Conservation (phyloP, 306 rosid species). For the Alnus glutinosa region DNA sequence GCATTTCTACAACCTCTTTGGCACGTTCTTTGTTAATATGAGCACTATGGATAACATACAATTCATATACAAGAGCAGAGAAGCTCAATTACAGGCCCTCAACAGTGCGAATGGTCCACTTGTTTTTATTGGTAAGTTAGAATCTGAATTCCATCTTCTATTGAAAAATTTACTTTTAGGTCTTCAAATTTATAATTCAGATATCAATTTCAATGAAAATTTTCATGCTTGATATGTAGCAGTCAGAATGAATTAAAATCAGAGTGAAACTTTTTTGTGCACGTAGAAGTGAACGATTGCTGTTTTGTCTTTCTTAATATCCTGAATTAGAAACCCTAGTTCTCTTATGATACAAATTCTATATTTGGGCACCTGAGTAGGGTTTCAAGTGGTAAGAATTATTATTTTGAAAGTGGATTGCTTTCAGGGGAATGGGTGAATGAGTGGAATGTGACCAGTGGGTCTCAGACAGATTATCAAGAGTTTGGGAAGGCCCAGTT, state of each 20-base stretch:
- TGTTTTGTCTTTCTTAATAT: neutral
- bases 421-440: slow-evolving; percentile 60
- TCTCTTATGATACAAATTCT: neutral
- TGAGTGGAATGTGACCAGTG: slow-evolving; percentile 54
- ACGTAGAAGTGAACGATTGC: neutral
- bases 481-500: slow-evolving; percentile 76
- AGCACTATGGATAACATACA: slow-evolving; percentile 65
- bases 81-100: slow-evolving; percentile 65
- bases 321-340: neutral
- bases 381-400: neutral
- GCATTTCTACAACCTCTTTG: slow-evolving; percentile 80
- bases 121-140: slow-evolving; percentile 58
- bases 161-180: slow-evolving; percentile 1
- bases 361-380: neutral
- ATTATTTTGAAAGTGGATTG: neutral
- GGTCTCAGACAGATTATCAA: slow-evolving; percentile 63
- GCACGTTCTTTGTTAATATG: slow-evolving; percentile 67
- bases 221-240: neutral
- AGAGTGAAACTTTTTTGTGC: neutral
- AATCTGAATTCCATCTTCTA: neutral
- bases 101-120: slow-evolving; percentile 74
- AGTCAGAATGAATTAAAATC: neutral
- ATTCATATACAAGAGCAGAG: slow-evolving; percentile 68
- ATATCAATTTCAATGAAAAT: neutral
- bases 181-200: neutral